phyloP scores from a whole-genome alignment of 805 yeast genomes.

The Spathaspora girioi region DNA sequence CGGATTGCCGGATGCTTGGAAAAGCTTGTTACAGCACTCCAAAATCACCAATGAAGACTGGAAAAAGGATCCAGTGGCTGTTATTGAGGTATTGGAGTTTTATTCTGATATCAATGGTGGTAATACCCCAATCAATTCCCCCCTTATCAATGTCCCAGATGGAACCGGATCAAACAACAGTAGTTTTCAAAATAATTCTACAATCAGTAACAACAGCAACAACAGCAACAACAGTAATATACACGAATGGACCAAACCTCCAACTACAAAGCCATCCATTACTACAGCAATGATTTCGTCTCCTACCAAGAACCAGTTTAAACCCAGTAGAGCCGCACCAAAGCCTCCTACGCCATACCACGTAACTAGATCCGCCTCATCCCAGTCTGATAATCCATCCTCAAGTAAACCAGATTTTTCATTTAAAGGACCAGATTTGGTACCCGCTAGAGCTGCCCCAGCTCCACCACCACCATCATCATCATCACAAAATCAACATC shows the following conservation, averaged over 20 bases:
- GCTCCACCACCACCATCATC: conserved; percentile 39
- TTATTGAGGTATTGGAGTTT: conserved; percentile 57
- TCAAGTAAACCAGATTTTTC: conserved; percentile 22
- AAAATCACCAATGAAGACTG: conserved; percentile 61
- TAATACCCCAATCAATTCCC: conserved; percentile 25
- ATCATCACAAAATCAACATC: not conserved
- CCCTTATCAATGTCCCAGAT: conserved; percentile 9
- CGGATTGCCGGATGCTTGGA: conserved; percentile 58
- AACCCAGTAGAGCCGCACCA: conserved; percentile 40
- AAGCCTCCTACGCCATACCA: conserved; percentile 44
- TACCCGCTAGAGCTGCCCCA: conserved; percentile 55
- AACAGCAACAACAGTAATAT: not conserved
- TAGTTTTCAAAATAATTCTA: not conserved
- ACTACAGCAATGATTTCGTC: conserved; percentile 42
- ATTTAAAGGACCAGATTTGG: conserved; percentile 21
- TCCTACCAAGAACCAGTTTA: conserved; percentile 18
- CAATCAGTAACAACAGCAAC: not conserved
- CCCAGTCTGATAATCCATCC: conserved; percentile 11
- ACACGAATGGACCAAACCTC: conserved; percentile 3
- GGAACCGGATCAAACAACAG: not conserved
- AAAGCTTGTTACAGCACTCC: conserved; percentile 51
- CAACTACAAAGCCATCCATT: conserved; percentile 16
- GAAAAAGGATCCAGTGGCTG: conserved; percentile 62
- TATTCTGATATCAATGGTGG: conserved; percentile 47
- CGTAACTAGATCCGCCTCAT: conserved; percentile 11